Conservation (phyloP, 768 basidiomycete species). For the Roridomyces roridus region DNA sequence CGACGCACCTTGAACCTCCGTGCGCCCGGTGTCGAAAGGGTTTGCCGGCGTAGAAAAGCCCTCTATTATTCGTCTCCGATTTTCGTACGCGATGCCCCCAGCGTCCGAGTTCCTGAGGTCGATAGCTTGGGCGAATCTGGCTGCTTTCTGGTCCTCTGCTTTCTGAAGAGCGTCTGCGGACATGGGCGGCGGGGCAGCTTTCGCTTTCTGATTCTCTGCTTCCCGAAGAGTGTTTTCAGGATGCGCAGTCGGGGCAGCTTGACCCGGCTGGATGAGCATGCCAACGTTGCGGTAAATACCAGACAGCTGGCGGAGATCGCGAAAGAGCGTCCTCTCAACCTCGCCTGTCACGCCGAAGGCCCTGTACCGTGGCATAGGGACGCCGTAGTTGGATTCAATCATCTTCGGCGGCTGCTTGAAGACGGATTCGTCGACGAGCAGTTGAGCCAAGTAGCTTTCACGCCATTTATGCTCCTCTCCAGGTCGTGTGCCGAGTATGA, state of each 20-base stretch:
- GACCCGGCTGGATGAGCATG: too few relatives aligned
- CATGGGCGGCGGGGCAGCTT: too few relatives aligned
- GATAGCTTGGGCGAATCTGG: slow-evolving; percentile 65
- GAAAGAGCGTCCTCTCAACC: slow-evolving; percentile 71
- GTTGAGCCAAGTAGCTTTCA: slow-evolving; percentile 66
- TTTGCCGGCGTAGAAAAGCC: slow-evolving; percentile 78
- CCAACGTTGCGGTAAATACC: slow-evolving; percentile 27
- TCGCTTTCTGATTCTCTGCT: too few relatives aligned
- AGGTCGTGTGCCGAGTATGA: slow-evolving; percentile 75
- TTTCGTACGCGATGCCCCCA: slow-evolving; percentile 85
- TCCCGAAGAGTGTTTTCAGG: too few relatives aligned
- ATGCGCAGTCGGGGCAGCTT: too few relatives aligned
- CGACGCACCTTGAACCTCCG: slow-evolving; percentile 87
- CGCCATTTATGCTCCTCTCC: slow-evolving; percentile 73
- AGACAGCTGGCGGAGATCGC: slow-evolving; percentile 64
- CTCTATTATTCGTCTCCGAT: slow-evolving; percentile 76
- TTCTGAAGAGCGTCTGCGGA: slow-evolving; percentile 1
- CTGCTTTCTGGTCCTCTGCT: slow-evolving; percentile 48
- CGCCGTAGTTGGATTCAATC: slow-evolving; percentile 34
- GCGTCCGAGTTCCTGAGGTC: slow-evolving; percentile 92
- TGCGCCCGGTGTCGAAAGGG: slow-evolving; percentile 77
- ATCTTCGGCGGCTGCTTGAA: slow-evolving; percentile 38
- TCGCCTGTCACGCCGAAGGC: slow-evolving; percentile 70
- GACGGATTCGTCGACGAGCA: slow-evolving; percentile 63
- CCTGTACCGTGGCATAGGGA: slow-evolving; percentile 57